A percentile compares a stretch with the other conserved stretches of the same genome.
These are phyloP conservation scores for Chaetomium sp. DNA, from an alignment of 2,329 filamentous ascomycete genomes.

Conservation along the genomic window DNA sequence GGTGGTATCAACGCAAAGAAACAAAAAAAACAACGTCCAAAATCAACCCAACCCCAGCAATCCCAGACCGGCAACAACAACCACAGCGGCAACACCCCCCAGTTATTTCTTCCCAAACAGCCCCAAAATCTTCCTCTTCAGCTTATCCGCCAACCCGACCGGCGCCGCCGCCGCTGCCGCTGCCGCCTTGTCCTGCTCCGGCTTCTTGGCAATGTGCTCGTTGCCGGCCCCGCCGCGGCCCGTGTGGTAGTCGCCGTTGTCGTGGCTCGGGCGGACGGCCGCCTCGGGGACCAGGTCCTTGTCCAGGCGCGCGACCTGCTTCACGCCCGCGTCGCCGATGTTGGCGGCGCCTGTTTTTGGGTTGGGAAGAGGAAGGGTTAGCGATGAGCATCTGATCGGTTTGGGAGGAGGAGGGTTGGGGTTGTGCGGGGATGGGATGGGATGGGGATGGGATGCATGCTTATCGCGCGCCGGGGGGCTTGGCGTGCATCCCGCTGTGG, in stretches of 20 bases:
- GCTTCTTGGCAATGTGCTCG: slow-evolving; percentile 45
- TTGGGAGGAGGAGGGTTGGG: neutral
- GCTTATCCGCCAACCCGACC: slow-evolving; percentile 55
- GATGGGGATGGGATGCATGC: neutral
- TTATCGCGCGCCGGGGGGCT: slow-evolving; percentile 12
- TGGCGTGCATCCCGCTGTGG: slow-evolving; percentile 14
- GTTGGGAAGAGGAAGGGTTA: neutral
- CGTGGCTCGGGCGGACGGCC: slow-evolving; percentile 52
- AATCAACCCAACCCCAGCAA: neutral
- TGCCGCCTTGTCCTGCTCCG: slow-evolving; percentile 36
- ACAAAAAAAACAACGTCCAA: neutral
- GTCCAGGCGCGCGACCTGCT: slow-evolving; percentile 49
- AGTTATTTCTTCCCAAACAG: slow-evolving; percentile 30
- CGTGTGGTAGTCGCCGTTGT: slow-evolving; percentile 56
- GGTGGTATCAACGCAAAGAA: slow-evolving; percentile 27
- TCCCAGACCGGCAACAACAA: neutral
- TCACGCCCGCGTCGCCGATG: slow-evolving; percentile 54
- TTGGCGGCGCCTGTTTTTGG: slow-evolving; percentile 55
- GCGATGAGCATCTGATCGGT: neutral
- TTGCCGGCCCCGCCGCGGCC: slow-evolving; percentile 65
- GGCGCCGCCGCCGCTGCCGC: slow-evolving; percentile 30
- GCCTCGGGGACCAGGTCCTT: slow-evolving; percentile 55
- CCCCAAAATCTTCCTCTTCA: slow-evolving; percentile 58
- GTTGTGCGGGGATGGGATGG: neutral
- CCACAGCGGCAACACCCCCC: neutral